Conservation (phyloP, 2,329 filamentous ascomycete genomes). For the Colletotrichum tanaceti region DNA sequence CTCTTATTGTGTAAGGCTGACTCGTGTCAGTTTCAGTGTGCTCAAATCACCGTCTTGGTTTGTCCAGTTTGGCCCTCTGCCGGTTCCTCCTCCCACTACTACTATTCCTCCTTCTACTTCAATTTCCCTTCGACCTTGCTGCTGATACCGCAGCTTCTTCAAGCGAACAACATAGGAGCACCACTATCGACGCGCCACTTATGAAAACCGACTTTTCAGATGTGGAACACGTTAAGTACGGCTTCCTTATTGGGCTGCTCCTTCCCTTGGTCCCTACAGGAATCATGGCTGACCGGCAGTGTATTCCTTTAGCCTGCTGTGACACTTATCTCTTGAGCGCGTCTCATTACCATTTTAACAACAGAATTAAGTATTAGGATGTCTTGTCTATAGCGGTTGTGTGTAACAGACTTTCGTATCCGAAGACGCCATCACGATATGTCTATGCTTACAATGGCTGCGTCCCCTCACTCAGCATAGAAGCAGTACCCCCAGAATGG, state of each 20-base stretch:
- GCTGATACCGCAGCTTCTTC: conserved; percentile 19
- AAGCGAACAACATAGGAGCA: conserved; percentile 17
- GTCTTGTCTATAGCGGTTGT: conserved; percentile 32
- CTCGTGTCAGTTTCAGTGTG: conserved; percentile 47
- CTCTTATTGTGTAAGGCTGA: conserved; percentile 45
- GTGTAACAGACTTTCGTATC: conserved; percentile 42
- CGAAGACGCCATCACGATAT: conserved; percentile 53
- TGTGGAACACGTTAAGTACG: conserved; percentile 35
- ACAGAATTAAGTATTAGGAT: conserved; percentile 56
- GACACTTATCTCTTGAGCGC: conserved; percentile 42
- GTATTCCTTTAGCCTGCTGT: conserved; percentile 37
- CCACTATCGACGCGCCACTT: conserved; percentile 25
- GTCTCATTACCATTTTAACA: background rate
- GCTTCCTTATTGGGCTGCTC: background rate
- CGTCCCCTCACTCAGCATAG: conserved; percentile 56
- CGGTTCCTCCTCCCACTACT: conserved; percentile 36
- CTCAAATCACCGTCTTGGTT: conserved; percentile 42
- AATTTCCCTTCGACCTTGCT: conserved; percentile 5
- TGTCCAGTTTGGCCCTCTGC: conserved; percentile 44
- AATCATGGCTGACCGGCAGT: conserved; percentile 20
- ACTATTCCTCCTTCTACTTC: conserved; percentile 32
- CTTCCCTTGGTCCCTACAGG: too few species aligned
- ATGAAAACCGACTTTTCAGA: conserved; percentile 4
- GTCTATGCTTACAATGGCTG: conserved; percentile 62
- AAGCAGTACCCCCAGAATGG: conserved; percentile 56